phyloP scores from a whole-genome alignment of 176 grass and related monocot species.

The Chloris gayana region DNA sequence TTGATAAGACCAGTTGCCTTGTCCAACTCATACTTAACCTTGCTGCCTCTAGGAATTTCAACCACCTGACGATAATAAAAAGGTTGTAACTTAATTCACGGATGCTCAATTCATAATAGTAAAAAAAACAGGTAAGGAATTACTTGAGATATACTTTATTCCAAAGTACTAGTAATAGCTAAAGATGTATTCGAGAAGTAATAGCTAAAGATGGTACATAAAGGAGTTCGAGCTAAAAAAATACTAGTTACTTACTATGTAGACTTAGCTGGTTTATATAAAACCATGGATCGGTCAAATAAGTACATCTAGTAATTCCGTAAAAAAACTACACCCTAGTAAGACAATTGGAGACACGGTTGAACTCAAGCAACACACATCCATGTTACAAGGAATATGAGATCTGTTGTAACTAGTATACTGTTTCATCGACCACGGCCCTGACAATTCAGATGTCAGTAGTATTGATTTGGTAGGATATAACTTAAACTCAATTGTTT shows the following conservation, averaged over 20 bases:
- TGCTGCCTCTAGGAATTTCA: constrained; percentile 95
- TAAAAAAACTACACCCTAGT: background rate
- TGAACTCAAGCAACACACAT: background rate
- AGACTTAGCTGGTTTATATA: background rate
- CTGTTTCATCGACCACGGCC: background rate
- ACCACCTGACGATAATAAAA: constrained; percentile 63
- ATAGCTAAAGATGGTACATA: background rate
- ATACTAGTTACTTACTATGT: background rate
- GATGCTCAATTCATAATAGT: background rate
- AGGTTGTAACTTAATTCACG: constrained; percentile 9
- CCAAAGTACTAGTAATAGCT: background rate
- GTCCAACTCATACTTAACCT: constrained; percentile 96
- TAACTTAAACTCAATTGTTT: background rate
- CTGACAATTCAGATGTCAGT: background rate
- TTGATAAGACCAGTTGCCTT: constrained; percentile 90
- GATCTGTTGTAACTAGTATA: background rate
- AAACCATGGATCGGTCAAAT: background rate
- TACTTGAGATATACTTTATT: constrained; percentile 2
- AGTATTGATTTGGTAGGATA: background rate
- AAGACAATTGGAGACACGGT: constrained; percentile 8
- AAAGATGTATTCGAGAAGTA: background rate
- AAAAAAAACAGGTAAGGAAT: background rate
- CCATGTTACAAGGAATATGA: background rate
- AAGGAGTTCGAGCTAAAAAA: background rate
- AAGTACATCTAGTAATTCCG: too few relatives aligned